Evolutionary conservation across 1,284 basidiomycete species (phyloP).

Genomic region (Tremellales sp.): DNA sequence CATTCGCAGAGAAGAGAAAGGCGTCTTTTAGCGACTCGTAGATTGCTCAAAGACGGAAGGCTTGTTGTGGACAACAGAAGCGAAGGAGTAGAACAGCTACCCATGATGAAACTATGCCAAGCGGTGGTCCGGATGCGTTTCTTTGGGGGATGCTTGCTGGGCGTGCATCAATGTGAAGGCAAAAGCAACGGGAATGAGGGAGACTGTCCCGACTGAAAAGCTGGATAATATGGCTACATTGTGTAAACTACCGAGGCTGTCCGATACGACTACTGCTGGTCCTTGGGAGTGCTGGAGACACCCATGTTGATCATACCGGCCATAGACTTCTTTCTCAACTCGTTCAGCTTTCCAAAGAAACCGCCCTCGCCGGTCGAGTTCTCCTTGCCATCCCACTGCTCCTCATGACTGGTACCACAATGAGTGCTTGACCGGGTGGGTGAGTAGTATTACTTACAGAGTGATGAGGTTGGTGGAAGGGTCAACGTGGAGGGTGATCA

Average conservation of each 20-base stretch:
- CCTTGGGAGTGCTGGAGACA: conserved; percentile 29
- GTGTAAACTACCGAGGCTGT: too few relatives aligned
- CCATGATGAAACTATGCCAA: too few relatives aligned
- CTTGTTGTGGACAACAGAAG: too few relatives aligned
- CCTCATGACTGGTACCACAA: conserved; percentile 27
- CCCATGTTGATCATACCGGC: conserved; percentile 27
- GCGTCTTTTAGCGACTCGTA: too few relatives aligned
- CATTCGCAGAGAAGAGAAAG: conserved; percentile 97
- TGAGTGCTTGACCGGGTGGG: neutral
- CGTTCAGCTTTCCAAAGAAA: conserved; percentile 38
- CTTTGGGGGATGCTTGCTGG: too few relatives aligned
- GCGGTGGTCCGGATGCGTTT: too few relatives aligned
- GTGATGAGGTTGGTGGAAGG: conserved; percentile 30
- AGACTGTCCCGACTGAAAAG: too few relatives aligned
- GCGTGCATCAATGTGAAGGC: too few relatives aligned
- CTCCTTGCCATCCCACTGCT: conserved; percentile 38
- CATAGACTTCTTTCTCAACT: conserved; percentile 33
- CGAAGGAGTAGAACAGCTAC: too few relatives aligned
- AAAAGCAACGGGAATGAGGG: too few relatives aligned
- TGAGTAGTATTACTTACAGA: conserved; percentile 15
- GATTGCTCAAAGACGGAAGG: too few relatives aligned
- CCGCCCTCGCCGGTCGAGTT: conserved; percentile 35
- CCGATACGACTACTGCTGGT: conserved; percentile 22
- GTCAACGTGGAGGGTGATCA: conserved; percentile 38
- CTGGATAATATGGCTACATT: too few relatives aligned